A percentile compares a stretch with the other conserved stretches of the same genome.
Evolutionary conservation across 129 eudicot genomes (phyloP).

Genomic region (Lactuca saligna): DNA sequence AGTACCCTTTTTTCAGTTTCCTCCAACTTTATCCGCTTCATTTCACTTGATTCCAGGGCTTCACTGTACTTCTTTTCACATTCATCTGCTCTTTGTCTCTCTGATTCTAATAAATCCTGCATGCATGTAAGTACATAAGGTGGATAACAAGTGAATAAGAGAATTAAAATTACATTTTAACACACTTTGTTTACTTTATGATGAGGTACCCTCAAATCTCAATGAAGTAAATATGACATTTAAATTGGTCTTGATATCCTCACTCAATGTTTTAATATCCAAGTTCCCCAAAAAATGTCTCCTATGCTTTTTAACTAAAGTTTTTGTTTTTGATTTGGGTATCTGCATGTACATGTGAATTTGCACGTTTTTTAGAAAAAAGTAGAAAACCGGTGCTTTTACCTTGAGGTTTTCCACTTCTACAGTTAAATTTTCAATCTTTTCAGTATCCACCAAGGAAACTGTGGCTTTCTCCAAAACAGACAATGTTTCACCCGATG

Average conservation of each 20-base stretch:
- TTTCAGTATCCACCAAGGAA: constrained; percentile 66
- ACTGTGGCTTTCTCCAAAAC: constrained; percentile 52
- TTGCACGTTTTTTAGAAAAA: too few species aligned
- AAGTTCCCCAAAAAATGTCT: too few species aligned
- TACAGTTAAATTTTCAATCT: constrained; percentile 58
- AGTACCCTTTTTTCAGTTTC: constrained; percentile 81
- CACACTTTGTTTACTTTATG: too few species aligned
- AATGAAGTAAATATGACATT: too few species aligned
- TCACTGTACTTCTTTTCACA: constrained; percentile 62
- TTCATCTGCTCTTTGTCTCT: constrained; percentile 75
- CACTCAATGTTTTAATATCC: too few species aligned
- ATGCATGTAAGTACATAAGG: constrained; percentile 11
- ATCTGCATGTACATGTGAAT: too few species aligned
- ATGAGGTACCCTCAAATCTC: too few species aligned
- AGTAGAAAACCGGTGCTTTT: not conserved
- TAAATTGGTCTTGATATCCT: too few species aligned
- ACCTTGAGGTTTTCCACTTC: constrained; percentile 76
- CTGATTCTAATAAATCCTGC: constrained; percentile 63
- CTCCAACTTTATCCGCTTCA: constrained; percentile 65
- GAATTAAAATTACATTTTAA: too few species aligned
- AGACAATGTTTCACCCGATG: constrained; percentile 58
- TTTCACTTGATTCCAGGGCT: constrained; percentile 68
- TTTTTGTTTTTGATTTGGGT: too few species aligned
- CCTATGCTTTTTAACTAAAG: too few species aligned
- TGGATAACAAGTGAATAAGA: constrained; percentile 2